Percentiles rank a stretch among this genome's conserved stretches.
These are phyloP conservation scores for Balamuthia mandrillaris DNA, from an alignment of 208 protist genomes.

Conservation along the genomic window DNA sequence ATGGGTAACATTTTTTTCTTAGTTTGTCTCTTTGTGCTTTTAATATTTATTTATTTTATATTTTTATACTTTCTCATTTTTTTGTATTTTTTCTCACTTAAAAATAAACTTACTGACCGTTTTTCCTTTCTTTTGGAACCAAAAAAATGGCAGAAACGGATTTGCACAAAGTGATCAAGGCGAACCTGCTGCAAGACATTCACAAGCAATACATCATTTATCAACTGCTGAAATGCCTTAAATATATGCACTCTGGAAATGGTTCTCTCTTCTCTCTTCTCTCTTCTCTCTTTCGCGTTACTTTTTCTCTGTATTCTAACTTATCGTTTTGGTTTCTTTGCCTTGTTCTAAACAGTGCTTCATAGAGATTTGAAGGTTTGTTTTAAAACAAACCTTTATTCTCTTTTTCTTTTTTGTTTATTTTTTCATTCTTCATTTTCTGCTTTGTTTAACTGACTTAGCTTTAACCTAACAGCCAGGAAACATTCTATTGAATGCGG, in stretches of 20 bases:
- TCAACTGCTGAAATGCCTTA: conserved; percentile 93
- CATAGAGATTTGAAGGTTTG: conserved; percentile 85
- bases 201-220: conserved; percentile 97
- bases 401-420: neutral
- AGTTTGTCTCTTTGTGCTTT: neutral
- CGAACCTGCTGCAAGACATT: conserved; percentile 92
- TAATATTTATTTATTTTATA: neutral
- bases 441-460: too few species aligned
- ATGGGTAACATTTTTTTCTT: conserved; percentile 75
- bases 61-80: neutral
- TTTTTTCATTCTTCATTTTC: neutral
- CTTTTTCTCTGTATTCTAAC: neutral
- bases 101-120: too few species aligned
- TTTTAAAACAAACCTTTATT: too few species aligned
- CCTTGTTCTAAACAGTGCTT: conserved; percentile 82
- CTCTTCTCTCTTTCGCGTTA: neutral
- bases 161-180: conserved; percentile 89
- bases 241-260: conserved; percentile 80
- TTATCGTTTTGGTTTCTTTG: conserved; percentile 53
- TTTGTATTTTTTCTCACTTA: too few species aligned
- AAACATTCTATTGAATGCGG: conserved; percentile 65
- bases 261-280: neutral
- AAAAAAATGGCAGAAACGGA: conserved; percentile 81
- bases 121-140: too few species aligned
- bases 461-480: conserved; percentile 44